Base-by-base conservation (phyloP, 805 yeast genomes). In the Candida verbasci region DNA sequence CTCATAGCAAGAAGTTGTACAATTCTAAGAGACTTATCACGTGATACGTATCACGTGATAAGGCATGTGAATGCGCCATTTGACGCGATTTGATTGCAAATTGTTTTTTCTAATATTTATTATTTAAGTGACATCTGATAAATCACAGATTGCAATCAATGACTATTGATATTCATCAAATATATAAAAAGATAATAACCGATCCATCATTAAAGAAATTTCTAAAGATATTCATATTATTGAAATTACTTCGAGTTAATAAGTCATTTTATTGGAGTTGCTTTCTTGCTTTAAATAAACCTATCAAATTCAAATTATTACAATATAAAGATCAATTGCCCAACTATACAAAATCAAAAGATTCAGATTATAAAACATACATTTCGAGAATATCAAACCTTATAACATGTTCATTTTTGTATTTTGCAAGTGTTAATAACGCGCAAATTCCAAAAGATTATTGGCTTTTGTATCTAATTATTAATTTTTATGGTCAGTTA, bases 371-470 rank as follows among this genome's bases (percentile, higher is more conserved):
- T 12, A 16, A 26, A 9, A 5, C 10, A 6, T 5, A 4, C 26
- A 24, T 29, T 9, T n/a, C n/a, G 4, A 17, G 15, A 11, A 21
- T 31, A 22, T 45, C 66, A 25, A 62, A 62, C 45, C 23, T 49
- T 10, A 31, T 48, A n/a, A 38, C 54, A n/a, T 46, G 53, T 25
- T 21, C 34, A 6, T 34, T 62, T 20, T 41, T 62, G 16, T 60
- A 52, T 31, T 24, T 32, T 4, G 71, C 69, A 2, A 40, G 58
- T 1, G 29, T 47, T 8, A 46, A 43, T 27, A 59, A 55, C 34
- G 38, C 38, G 10, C 39, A 35, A 2, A 50, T 67, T 16, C 68
- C 72, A 11, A 59, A 59, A 42, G 72, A 66, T 46, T 67, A 65
- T 42, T 39, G 57, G 5, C 52, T 56, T 46, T 46, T 66, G 11